Percentiles rank a stretch among this genome's conserved stretches.
phyloP scores from a whole-genome alignment of 1,284 basidiomycete species.

The Leccinum solheimii region DNA sequence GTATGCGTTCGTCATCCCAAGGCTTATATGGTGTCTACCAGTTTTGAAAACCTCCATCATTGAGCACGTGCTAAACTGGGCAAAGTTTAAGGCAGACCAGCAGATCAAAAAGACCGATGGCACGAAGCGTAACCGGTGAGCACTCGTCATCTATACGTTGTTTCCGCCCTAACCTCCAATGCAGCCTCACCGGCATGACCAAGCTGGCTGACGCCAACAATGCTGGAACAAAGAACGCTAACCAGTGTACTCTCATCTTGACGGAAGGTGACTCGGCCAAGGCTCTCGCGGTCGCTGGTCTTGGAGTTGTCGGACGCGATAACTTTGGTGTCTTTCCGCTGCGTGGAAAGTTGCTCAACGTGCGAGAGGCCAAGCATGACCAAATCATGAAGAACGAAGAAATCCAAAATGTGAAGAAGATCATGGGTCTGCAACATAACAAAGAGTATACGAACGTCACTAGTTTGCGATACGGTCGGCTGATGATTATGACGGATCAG shows the following conservation, averaged over 20 bases:
- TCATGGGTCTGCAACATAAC: slow-evolving; percentile 93
- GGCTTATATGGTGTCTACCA: slow-evolving; percentile 35
- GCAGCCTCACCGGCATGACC: slow-evolving; percentile 83
- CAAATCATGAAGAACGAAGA: slow-evolving; percentile 99
- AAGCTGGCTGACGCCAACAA: slow-evolving; percentile 99
- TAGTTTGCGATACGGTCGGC: slow-evolving; percentile 87
- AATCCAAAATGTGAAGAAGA: slow-evolving; percentile 97
- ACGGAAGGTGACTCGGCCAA: slow-evolving; percentile 99
- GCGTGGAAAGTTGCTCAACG: slow-evolving; percentile 96
- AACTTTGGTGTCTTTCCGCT: slow-evolving; percentile 98
- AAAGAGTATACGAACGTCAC: slow-evolving; percentile 79
- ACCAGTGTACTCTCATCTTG: slow-evolving; percentile 91
- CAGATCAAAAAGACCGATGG: slow-evolving; percentile 97
- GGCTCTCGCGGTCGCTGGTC: slow-evolving; percentile 91
- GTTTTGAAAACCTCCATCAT: slow-evolving; percentile 91
- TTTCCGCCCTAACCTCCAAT: slow-evolving; percentile 5
- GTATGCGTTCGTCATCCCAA: background rate
- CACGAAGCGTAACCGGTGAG: slow-evolving; percentile 83
- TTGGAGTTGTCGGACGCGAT: slow-evolving; percentile 94
- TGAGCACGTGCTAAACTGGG: slow-evolving; percentile 93
- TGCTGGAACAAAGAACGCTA: slow-evolving; percentile 83
- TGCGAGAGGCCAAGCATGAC: slow-evolving; percentile 94
- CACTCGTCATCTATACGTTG: slow-evolving; percentile 2
- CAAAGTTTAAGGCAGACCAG: slow-evolving; percentile 96
- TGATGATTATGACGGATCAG: slow-evolving; percentile 99